These are phyloP conservation scores for Colletotrichum eremochloae DNA, from an alignment of 2,329 filamentous ascomycete species.

Conservation along the genomic window DNA sequence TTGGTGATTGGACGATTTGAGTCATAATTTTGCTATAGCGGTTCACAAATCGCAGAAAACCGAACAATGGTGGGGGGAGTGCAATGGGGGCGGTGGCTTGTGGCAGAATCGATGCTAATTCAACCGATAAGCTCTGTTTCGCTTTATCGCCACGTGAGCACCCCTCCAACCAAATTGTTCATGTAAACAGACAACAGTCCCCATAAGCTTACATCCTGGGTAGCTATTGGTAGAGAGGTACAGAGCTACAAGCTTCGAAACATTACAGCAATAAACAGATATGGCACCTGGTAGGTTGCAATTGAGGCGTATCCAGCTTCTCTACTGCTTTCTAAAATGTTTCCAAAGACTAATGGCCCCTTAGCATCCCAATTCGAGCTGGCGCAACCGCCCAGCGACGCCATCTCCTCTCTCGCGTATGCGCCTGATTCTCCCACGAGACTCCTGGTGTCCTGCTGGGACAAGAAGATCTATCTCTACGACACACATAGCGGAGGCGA, in stretches of 20 bases:
- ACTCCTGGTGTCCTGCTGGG: slow-evolving; percentile 95
- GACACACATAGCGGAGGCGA: slow-evolving; percentile 73
- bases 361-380: slow-evolving; percentile 84
- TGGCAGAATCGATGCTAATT: slow-evolving; percentile 49
- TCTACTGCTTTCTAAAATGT: background rate
- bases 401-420: slow-evolving; percentile 88
- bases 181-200: slow-evolving; percentile 40
- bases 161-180: slow-evolving; percentile 41
- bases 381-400: slow-evolving; percentile 84
- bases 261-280: slow-evolving; percentile 2
- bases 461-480: slow-evolving; percentile 91
- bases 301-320: background rate
- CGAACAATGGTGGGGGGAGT: slow-evolving; percentile 57
- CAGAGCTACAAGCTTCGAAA: slow-evolving; percentile 20
- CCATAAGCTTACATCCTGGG: slow-evolving; percentile 30
- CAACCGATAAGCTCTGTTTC: slow-evolving; percentile 33
- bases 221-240: slow-evolving; percentile 13
- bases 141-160: slow-evolving; percentile 42
- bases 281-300: slow-evolving; percentile 58
- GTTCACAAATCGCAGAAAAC: slow-evolving; percentile 45
- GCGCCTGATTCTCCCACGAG: slow-evolving; percentile 80
- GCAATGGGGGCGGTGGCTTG: slow-evolving; percentile 48
- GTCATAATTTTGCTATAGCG: slow-evolving; percentile 61
- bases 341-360: slow-evolving; percentile 41
- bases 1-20: slow-evolving; percentile 48